phyloP scores from a whole-genome alignment of 1,284 basidiomycete species.

The Puccinia coronata region DNA sequence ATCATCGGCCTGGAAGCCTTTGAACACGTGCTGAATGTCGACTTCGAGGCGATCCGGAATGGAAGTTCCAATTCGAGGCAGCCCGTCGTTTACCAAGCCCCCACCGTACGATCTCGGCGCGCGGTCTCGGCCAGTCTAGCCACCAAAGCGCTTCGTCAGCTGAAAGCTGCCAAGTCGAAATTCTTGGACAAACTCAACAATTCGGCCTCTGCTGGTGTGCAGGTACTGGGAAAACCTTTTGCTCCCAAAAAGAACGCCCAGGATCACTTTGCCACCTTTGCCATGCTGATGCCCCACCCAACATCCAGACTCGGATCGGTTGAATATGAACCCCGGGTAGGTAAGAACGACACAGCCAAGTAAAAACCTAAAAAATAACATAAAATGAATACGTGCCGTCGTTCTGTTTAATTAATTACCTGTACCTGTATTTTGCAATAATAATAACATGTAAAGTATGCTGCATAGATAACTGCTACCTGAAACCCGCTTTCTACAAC shows the following conservation, averaged over 20 bases:
- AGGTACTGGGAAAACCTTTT: neutral
- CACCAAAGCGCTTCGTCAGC: neutral
- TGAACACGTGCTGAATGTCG: constrained; percentile 4
- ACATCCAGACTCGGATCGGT: neutral
- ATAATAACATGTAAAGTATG: neutral
- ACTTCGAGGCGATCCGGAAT: constrained; percentile 11
- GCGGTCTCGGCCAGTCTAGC: neutral
- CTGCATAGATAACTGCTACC: too few relatives aligned
- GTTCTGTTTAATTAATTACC: neutral
- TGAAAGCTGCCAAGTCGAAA: neutral
- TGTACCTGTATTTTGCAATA: neutral
- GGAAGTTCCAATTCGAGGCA: neutral
- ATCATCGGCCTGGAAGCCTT: constrained; percentile 22
- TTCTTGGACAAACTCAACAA: constrained; percentile 18
- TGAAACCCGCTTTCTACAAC: too few relatives aligned
- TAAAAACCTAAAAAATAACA: neutral
- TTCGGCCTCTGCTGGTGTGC: neutral
- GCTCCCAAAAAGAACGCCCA: neutral
- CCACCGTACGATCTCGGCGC: neutral
- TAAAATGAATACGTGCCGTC: neutral
- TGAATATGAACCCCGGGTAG: neutral
- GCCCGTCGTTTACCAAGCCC: neutral
- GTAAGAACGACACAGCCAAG: neutral
- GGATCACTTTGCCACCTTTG: neutral
- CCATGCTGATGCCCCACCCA: neutral